Conservation (phyloP, 352 stramenopile species). For the Globisporangium uncinulatum region DNA sequence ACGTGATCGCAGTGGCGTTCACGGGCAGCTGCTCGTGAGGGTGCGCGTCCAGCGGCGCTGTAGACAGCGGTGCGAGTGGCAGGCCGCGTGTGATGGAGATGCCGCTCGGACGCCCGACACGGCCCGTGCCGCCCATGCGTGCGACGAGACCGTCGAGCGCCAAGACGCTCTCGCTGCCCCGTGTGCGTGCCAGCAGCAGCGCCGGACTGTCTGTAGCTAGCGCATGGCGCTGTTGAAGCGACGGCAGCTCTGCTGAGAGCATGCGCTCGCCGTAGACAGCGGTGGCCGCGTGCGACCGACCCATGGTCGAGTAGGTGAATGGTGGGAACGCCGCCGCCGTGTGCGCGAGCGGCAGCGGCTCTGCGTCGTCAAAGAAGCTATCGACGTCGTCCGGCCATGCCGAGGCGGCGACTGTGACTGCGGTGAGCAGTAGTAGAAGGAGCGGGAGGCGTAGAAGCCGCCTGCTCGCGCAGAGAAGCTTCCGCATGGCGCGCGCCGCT, state of each 20-base stretch:
- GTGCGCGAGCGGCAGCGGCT: too few species aligned
- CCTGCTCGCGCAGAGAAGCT: not conserved
- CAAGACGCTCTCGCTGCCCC: slow-evolving; percentile 1
- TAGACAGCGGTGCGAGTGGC: not conserved
- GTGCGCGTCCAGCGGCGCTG: not conserved
- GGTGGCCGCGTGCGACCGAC: not conserved
- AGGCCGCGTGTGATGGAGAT: slow-evolving; percentile 34
- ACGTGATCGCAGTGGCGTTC: slow-evolving; percentile 29
- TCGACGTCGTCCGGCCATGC: not conserved
- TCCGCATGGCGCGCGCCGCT: slow-evolving; percentile 5
- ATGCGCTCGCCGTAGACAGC: not conserved
- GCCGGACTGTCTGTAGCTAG: slow-evolving; percentile 6
- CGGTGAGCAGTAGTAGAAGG: not conserved
- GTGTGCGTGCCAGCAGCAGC: slow-evolving; percentile 3
- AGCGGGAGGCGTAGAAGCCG: slow-evolving; percentile 16
- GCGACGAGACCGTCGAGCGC: slow-evolving; percentile 2
- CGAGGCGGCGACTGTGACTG: too few species aligned
- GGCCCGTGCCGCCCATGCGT: slow-evolving; percentile 7
- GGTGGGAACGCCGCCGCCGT: not conserved
- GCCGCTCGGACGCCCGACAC: slow-evolving; percentile 17
- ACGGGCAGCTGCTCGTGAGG: not conserved
- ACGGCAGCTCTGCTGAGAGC: slow-evolving; percentile 10
- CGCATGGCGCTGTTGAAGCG: slow-evolving; percentile 5
- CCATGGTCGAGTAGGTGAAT: not conserved
- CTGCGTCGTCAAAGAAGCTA: too few species aligned